Percentiles rank a stretch among this genome's conserved stretches.
Conservation (phyloP, 75 land plant genomes). For the Cupressus sempervirens region DNA sequence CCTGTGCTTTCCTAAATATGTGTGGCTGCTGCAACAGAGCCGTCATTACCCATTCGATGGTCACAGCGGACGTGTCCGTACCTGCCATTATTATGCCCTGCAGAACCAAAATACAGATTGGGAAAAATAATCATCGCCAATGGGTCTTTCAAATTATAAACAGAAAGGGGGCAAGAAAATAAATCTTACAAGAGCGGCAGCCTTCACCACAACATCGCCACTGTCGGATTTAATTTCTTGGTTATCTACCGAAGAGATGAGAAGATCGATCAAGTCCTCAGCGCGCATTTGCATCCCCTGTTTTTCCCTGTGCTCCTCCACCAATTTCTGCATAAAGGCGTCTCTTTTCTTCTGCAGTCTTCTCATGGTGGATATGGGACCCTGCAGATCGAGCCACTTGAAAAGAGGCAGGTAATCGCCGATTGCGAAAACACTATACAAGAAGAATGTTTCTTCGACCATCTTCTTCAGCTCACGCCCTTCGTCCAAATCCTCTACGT, state of each 20-base stretch:
- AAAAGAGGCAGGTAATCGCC: too few relatives aligned
- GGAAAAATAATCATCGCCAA: too few relatives aligned
- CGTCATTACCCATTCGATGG: conserved; percentile 25
- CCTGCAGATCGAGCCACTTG: too few relatives aligned
- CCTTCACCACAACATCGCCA: background rate
- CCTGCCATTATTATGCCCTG: conserved; percentile 14
- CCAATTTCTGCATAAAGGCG: too few relatives aligned
- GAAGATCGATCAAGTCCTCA: background rate
- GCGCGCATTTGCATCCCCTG: background rate
- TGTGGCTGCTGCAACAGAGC: conserved; percentile 22
- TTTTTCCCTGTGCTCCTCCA: too few relatives aligned
- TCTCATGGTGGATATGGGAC: too few relatives aligned
- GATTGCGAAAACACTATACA: too few relatives aligned
- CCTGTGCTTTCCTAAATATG: conserved; percentile 24
- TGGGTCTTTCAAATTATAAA: too few relatives aligned
- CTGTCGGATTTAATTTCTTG: background rate
- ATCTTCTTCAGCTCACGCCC: too few relatives aligned
- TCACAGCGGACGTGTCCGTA: conserved; percentile 18
- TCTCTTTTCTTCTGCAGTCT: too few relatives aligned
- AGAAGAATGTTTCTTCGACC: too few relatives aligned
- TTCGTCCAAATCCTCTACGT: too few relatives aligned
- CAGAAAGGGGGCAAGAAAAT: background rate
- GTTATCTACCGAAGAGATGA: background rate
- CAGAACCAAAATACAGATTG: background rate
- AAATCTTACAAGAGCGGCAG: background rate